Evolutionary conservation across 129 eudicot genomes (phyloP).

Genomic region (Tagetes patula): DNA sequence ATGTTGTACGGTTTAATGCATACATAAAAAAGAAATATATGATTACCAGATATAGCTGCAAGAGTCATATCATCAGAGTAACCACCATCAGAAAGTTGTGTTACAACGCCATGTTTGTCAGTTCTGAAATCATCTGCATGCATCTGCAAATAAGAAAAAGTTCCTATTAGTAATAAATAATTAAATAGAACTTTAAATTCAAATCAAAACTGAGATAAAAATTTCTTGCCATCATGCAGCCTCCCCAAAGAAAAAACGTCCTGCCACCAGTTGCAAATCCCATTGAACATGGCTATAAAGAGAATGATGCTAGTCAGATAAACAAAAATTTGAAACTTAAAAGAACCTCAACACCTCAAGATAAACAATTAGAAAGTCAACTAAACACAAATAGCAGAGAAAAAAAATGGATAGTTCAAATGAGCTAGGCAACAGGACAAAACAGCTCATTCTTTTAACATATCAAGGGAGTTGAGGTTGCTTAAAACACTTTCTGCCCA

Average conservation of each 20-base stretch:
- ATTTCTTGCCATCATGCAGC: slow-evolving; percentile 97
- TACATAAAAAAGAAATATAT: neutral
- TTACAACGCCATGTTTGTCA: slow-evolving; percentile 77
- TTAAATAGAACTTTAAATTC: neutral
- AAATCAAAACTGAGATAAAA: slow-evolving; percentile 19
- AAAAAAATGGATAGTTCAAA: neutral
- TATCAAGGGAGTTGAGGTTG: neutral
- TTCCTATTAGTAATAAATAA: slow-evolving; percentile 8
- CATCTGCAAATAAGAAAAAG: slow-evolving; percentile 58
- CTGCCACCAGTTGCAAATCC: slow-evolving; percentile 99
- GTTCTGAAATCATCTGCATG: slow-evolving; percentile 97
- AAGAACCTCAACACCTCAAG: neutral
- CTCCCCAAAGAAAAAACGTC: slow-evolving; percentile 99
- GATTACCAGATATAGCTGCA: slow-evolving; percentile 91
- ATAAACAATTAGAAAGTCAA: neutral
- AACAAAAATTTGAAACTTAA: neutral
- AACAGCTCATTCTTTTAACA: neutral
- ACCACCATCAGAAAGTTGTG: slow-evolving; percentile 91
- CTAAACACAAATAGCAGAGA: neutral
- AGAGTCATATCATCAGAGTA: slow-evolving; percentile 99
- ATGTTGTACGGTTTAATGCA: neutral
- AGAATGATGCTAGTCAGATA: slow-evolving; percentile 3
- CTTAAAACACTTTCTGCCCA: neutral
- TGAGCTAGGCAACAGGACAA: neutral
- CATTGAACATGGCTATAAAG: slow-evolving; percentile 94